Evolutionary conservation across 2,329 filamentous ascomycete species (phyloP).

Genomic region (Xylariaceae sp.): DNA sequence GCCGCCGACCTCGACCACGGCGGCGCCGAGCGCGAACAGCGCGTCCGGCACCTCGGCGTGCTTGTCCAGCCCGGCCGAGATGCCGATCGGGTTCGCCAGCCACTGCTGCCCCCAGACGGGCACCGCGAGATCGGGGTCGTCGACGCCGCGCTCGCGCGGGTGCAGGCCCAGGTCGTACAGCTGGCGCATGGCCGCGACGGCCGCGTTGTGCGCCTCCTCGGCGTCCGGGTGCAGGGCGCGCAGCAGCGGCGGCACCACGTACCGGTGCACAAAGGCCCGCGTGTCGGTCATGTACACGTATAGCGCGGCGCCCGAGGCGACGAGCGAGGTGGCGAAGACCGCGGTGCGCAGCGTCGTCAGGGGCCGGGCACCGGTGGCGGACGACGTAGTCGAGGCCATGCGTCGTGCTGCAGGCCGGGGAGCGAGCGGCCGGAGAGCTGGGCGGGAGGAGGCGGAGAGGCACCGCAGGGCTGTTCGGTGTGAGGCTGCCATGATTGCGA

Average conservation of each 20-base stretch:
- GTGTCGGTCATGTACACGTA: conserved; percentile 72
- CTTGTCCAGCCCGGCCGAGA: conserved; percentile 95
- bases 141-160: conserved; percentile 63
- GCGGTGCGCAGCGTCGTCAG: conserved; percentile 28
- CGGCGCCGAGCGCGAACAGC: conserved; percentile 76
- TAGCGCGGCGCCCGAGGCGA: conserved; percentile 35
- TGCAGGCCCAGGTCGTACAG: conserved; percentile 70
- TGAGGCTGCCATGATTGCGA: not conserved
- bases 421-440: not conserved
- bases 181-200: conserved; percentile 61
- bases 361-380: conserved; percentile 11
- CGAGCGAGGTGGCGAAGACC: conserved; percentile 34
- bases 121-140: conserved; percentile 30
- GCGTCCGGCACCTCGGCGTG: conserved; percentile 80
- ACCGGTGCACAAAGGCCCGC: conserved; percentile 61
- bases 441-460: not conserved
- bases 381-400: conserved; percentile 1
- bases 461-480: not conserved
- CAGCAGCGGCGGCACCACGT: conserved; percentile 57
- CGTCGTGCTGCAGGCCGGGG: not conserved
- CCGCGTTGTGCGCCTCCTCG: conserved; percentile 85
- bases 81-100: conserved; percentile 81
- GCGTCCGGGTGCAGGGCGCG: conserved; percentile 64
- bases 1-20: conserved; percentile 86
- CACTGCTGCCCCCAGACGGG: conserved; percentile 63